Evolutionary conservation across 768 basidiomycete genomes (phyloP).

Genomic region (Lanmaoa rubissima): DNA sequence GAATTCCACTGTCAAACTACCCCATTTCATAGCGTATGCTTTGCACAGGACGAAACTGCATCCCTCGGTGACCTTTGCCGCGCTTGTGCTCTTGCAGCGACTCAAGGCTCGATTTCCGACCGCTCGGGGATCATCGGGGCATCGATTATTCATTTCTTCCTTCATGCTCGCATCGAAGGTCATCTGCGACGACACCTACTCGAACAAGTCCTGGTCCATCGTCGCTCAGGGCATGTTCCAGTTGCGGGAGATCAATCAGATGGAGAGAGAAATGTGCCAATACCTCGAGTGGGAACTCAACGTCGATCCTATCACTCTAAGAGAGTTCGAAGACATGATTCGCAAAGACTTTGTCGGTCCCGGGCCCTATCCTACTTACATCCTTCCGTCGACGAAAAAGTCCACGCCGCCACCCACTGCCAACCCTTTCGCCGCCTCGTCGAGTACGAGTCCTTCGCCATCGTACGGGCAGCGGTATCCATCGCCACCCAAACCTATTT

Average conservation of each 20-base stretch:
- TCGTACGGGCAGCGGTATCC: conserved; percentile 31
- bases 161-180: conserved; percentile 77
- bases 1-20: conserved; percentile 37
- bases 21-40: conserved; percentile 65
- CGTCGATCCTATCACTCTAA: conserved; percentile 61
- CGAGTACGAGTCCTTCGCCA: conserved; percentile 29
- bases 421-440: conserved; percentile 35
- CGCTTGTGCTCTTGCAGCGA: conserved; percentile 52
- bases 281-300: conserved; percentile 93
- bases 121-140: conserved; percentile 73
- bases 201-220: conserved; percentile 90
- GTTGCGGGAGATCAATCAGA: conserved; percentile 75
- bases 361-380: conserved; percentile 63
- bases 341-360: conserved; percentile 56
- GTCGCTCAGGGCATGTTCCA: conserved; percentile 87
- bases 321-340: conserved; percentile 60
- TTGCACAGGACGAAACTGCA: conserved; percentile 67
- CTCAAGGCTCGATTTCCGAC: conserved; percentile 73
- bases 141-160: conserved; percentile 67
- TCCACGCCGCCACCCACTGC: conserved; percentile 41
- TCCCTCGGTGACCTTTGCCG: conserved; percentile 43
- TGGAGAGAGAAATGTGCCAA: conserved; percentile 77
- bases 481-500: conserved; percentile 31
- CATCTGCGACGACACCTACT: conserved; percentile 93
- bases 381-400: conserved; percentile 60